A percentile compares a stretch with the other conserved stretches of the same genome.
Conservation (phyloP, 2,329 filamentous ascomycete species). For the Pseudogymnoascus sp. region DNA sequence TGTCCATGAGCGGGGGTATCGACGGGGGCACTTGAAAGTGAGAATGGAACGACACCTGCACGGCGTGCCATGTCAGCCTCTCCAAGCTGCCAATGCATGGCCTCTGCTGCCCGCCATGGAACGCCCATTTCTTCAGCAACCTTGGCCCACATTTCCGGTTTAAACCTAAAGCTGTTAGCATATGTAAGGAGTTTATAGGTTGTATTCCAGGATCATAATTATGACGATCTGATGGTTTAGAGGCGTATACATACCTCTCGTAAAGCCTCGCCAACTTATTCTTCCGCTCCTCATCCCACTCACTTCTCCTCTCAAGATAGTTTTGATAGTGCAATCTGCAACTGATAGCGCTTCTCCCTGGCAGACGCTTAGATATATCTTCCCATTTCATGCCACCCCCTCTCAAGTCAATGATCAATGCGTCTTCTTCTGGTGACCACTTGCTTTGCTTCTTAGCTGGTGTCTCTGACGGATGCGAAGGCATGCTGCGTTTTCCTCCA, state of each 20-base stretch:
- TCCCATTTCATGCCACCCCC: slow-evolving; percentile 97
- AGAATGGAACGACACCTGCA: slow-evolving; percentile 82
- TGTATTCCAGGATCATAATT: neutral
- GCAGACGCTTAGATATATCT: slow-evolving; percentile 86
- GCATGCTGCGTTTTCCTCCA: slow-evolving; percentile 42
- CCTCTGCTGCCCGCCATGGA: slow-evolving; percentile 90
- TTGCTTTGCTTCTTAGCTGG: slow-evolving; percentile 93
- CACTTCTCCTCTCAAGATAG: slow-evolving; percentile 83
- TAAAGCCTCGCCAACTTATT: slow-evolving; percentile 93
- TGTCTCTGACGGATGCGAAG: slow-evolving; percentile 49
- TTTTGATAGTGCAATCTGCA: slow-evolving; percentile 96
- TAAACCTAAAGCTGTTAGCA: slow-evolving; percentile 57
- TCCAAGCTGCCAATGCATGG: slow-evolving; percentile 96
- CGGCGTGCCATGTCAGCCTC: slow-evolving; percentile 89
- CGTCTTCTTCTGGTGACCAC: slow-evolving; percentile 89
- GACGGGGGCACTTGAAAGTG: slow-evolving; percentile 49
- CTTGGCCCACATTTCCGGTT: slow-evolving; percentile 95
- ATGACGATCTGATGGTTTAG: neutral
- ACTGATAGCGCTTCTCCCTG: slow-evolving; percentile 85
- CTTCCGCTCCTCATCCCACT: slow-evolving; percentile 97
- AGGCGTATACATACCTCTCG: slow-evolving; percentile 61
- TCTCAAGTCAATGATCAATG: slow-evolving; percentile 84
- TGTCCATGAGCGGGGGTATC: slow-evolving; percentile 34
- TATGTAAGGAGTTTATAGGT: neutral
- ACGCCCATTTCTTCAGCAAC: slow-evolving; percentile 92